Evolutionary conservation across 805 yeast genomes (phyloP).

Genomic region (Pichia nakasei): DNA sequence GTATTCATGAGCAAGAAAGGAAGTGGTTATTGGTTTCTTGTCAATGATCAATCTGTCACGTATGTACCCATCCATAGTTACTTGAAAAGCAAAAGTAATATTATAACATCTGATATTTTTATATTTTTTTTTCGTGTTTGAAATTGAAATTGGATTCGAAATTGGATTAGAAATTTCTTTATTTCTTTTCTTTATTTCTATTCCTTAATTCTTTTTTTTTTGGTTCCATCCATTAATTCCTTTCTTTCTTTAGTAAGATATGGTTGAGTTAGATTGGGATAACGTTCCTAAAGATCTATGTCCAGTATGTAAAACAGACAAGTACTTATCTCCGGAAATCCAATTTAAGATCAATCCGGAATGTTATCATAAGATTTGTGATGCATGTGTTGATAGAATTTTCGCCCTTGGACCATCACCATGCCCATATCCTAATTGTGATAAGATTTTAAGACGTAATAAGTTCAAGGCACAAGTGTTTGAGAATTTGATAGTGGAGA

Average conservation of each 20-base stretch:
- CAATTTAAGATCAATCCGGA: slow-evolving; percentile 90
- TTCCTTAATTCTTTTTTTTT: too few species aligned
- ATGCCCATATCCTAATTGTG: slow-evolving; percentile 91
- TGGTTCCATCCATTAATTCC: too few species aligned
- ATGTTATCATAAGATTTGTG: slow-evolving; percentile 97
- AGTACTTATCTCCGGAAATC: slow-evolving; percentile 90
- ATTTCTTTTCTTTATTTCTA: too few species aligned
- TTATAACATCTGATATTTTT: too few species aligned
- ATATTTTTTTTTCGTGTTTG: too few species aligned
- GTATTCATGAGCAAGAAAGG: slow-evolving; percentile 16
- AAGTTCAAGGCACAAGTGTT: slow-evolving; percentile 88
- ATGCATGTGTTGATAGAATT: slow-evolving; percentile 91
- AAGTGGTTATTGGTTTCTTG: slow-evolving; percentile 20
- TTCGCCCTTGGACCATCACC: slow-evolving; percentile 93
- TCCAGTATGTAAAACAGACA: slow-evolving; percentile 94
- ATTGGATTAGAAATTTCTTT: too few species aligned
- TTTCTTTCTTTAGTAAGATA: too few species aligned
- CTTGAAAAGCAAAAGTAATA: neutral
- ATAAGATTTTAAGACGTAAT: slow-evolving; percentile 76
- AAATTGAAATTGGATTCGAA: too few species aligned
- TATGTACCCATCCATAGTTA: neutral
- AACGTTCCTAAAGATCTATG: slow-evolving; percentile 47
- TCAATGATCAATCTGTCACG: slow-evolving; percentile 1
- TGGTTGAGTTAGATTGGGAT: slow-evolving; percentile 29
- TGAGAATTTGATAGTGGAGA: slow-evolving; percentile 83